Base-by-base conservation (phyloP, 805 yeast genomes). In the Lipomyces yamanashiensis region DNA sequence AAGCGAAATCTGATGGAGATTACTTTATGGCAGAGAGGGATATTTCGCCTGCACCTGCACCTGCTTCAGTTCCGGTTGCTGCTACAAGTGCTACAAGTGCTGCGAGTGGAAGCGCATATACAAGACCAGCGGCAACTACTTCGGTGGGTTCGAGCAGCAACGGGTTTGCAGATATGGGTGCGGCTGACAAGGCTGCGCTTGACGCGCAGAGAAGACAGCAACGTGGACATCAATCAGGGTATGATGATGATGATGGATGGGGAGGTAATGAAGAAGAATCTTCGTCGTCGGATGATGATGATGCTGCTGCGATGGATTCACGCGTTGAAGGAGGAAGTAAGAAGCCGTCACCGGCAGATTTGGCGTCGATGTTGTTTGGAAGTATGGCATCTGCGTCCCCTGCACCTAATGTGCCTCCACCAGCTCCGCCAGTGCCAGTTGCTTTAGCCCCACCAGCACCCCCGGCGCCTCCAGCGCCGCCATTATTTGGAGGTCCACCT, bases 401-500 rank as follows among this genome's bases (percentile, higher is more conserved):
- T 13, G 43, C 61, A 7, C 63, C 73, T 37, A 37, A 72, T 2
- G 62, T 68, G 37, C 61, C 63, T n/a, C 73, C 36, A 74, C 78
- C 28, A 17, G 74, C 77, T n/a, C 75, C 75, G 54, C 69, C 75
- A 6, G 72, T 71, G 23, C 70, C 74, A 39, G 47, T 57, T 28
- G 41, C 41, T 12, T 15, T 15, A 7, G 21, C 47, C 9, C 73
- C 77, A 40, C 70, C 77, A 1, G 74, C 80, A 19, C 78, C 81
- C 4, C 75, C 81, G 7, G 79, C 84, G 2, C 81, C 85, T 12
- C 80, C 83, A 13, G 71, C 79, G 17, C 74, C 76, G 2, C 72
- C 77, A 7, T 72, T 72, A 41, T 67, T 77, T 12, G 73, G 75
- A 13, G 64, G 63, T 13, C 74, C 77, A 23, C 73, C 77, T 5